Evolutionary conservation across 2,329 filamentous ascomycete species (phyloP).

Genomic region (Gnomoniopsis sp.): DNA sequence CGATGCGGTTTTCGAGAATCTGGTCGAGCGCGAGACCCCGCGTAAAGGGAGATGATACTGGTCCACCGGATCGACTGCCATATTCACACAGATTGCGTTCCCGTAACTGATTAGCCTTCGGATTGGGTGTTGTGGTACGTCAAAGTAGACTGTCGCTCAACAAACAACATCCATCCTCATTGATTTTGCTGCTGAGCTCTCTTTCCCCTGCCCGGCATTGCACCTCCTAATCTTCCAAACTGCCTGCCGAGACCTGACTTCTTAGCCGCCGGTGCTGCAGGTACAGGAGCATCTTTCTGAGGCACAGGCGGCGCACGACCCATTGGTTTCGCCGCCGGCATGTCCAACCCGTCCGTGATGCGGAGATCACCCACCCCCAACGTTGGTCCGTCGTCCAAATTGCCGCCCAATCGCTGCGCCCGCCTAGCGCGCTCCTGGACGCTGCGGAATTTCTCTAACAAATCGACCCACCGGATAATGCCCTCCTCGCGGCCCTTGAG

Average conservation of each 20-base stretch:
- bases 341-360: slow-evolving; percentile 37
- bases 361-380: slow-evolving; percentile 36
- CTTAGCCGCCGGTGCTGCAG: slow-evolving; percentile 49
- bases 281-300: slow-evolving; percentile 46
- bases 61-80: not conserved
- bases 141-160: not conserved
- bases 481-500: slow-evolving; percentile 80
- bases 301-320: slow-evolving; percentile 38
- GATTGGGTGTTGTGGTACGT: not conserved
- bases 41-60: slow-evolving; percentile 34
- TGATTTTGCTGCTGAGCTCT: slow-evolving; percentile 38
- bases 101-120: not conserved
- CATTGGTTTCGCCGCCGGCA: slow-evolving; percentile 28
- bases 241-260: slow-evolving; percentile 63
- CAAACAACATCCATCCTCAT: not conserved
- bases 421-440: slow-evolving; percentile 85
- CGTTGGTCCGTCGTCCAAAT: slow-evolving; percentile 43
- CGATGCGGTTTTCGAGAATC: slow-evolving; percentile 70
- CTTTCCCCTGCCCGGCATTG: slow-evolving; percentile 62
- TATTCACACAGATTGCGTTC: not conserved
- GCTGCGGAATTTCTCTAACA: slow-evolving; percentile 89
- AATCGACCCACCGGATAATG: slow-evolving; percentile 84
- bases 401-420: slow-evolving; percentile 56
- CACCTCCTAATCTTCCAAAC: slow-evolving; percentile 68
- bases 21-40: slow-evolving; percentile 62